phyloP scores from a whole-genome alignment of 106 monocot genomes.

The Phalaenopsis equestris region DNA sequence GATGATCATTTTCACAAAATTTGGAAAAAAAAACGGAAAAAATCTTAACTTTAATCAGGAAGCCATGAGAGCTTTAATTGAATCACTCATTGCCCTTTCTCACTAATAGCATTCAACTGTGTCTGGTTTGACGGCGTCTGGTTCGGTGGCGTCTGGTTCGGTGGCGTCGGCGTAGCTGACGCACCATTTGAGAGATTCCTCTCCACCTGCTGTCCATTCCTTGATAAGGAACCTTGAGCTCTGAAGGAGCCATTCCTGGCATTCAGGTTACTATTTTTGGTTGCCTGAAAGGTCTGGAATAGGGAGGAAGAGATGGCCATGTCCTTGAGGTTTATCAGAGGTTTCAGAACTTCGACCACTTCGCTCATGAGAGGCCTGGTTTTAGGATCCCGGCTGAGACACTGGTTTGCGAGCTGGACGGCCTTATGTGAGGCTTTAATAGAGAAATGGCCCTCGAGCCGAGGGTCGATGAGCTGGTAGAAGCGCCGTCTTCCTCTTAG shows the following conservation, averaged over 20 bases:
- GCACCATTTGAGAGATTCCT: constrained; percentile 42
- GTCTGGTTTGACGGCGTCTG: constrained; percentile 11
- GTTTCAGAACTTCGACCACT: constrained; percentile 36
- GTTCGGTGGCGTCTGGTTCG: constrained; percentile 2
- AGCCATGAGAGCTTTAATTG: too few species aligned
- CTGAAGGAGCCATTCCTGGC: constrained; percentile 26
- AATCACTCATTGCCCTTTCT: not conserved
- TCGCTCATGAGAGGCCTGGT: constrained; percentile 39
- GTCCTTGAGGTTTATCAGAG: constrained; percentile 40
- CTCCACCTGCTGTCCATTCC: constrained; percentile 30
- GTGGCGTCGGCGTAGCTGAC: constrained; percentile 32
- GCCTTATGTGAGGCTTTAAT: constrained; percentile 37
- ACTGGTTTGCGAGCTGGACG: constrained; percentile 27
- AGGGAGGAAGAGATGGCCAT: constrained; percentile 32
- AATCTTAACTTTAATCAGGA: not conserved
- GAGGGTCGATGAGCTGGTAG: constrained; percentile 23
- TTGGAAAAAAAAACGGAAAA: not conserved
- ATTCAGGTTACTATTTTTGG: constrained; percentile 18
- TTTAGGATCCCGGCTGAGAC: constrained; percentile 38
- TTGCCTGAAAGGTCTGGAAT: constrained; percentile 27
- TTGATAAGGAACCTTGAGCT: constrained; percentile 27
- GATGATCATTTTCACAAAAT: not conserved
- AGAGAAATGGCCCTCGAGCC: constrained; percentile 23
- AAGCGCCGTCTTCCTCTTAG: constrained; percentile 19
- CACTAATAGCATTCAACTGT: not conserved